Percentiles rank a stretch among this genome's conserved stretches.
phyloP scores from a whole-genome alignment of 805 yeast species.

The Kodamaea leandrae region DNA sequence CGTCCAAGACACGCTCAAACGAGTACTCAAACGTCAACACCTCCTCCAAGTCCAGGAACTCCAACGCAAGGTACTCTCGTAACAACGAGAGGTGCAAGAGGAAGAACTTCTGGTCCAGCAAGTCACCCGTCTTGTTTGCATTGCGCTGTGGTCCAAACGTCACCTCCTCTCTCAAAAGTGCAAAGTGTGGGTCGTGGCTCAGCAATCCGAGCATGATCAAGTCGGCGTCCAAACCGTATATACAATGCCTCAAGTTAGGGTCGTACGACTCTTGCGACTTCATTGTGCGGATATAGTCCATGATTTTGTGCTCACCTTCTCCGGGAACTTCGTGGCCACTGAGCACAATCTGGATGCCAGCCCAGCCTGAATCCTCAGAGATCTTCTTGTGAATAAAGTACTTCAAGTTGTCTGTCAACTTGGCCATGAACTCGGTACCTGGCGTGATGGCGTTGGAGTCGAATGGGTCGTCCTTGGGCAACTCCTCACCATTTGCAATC shows the following conservation, averaged over 20 bases:
- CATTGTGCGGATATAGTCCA: constrained; percentile 82
- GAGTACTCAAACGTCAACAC: constrained; percentile 65
- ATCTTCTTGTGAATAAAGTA: constrained; percentile 87
- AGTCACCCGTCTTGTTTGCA: constrained; percentile 36
- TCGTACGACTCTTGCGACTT: constrained; percentile 73
- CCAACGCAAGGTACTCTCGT: constrained; percentile 87
- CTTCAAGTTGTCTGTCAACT: constrained; percentile 73
- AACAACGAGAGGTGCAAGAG: constrained; percentile 81
- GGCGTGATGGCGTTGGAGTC: constrained; percentile 95
- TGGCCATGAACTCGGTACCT: constrained; percentile 95
- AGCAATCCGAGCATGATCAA: constrained; percentile 89
- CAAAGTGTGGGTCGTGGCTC: constrained; percentile 94
- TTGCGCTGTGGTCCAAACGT: constrained; percentile 62
- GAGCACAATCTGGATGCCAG: constrained; percentile 66
- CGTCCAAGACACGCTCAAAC: constrained; percentile 89
- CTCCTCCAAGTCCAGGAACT: constrained; percentile 69
- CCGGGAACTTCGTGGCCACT: constrained; percentile 98
- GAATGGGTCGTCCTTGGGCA: constrained; percentile 82
- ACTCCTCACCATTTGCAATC: constrained; percentile 62
- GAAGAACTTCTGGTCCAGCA: constrained; percentile 78
- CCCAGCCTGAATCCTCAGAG: constrained; percentile 85
- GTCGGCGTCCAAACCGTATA: constrained; percentile 96
- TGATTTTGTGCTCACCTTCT: constrained; percentile 97
- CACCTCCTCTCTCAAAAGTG: constrained; percentile 93
- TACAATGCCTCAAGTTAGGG: constrained; percentile 85